These are phyloP conservation scores for Mycena citricolor DNA, from an alignment of 1,284 basidiomycete species.

Conservation along the genomic window DNA sequence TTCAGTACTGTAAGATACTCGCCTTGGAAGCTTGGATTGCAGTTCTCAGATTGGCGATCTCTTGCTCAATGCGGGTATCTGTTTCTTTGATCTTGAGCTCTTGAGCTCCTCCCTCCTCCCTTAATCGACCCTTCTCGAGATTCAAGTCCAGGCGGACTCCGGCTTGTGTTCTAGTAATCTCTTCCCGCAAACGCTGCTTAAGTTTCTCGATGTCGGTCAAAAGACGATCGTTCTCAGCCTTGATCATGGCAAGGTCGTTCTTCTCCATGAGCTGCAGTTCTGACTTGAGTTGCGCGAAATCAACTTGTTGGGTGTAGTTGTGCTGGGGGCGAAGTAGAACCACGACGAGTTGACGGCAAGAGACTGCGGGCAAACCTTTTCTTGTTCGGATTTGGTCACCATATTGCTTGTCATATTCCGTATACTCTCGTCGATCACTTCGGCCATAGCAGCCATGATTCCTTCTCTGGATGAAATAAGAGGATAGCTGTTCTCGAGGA, in stretches of 20 bases:
- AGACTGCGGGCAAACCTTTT: slow-evolving; percentile 62
- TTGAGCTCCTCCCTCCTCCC: slow-evolving; percentile 91
- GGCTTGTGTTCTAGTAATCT: slow-evolving; percentile 89
- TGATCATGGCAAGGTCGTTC: slow-evolving; percentile 95
- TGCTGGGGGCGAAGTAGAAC: slow-evolving; percentile 50
- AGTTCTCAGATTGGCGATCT: slow-evolving; percentile 89
- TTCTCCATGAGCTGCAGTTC: slow-evolving; percentile 96
- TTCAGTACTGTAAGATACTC: slow-evolving; percentile 2
- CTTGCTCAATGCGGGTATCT: slow-evolving; percentile 95
- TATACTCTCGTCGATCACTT: slow-evolving; percentile 94
- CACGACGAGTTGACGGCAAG: neutral
- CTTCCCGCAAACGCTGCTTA: slow-evolving; percentile 91
- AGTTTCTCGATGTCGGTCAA: slow-evolving; percentile 93
- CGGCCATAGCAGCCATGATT: slow-evolving; percentile 92
- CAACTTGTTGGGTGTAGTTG: slow-evolving; percentile 95
- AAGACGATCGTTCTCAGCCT: slow-evolving; percentile 92
- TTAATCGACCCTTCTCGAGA: slow-evolving; percentile 93
- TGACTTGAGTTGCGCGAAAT: slow-evolving; percentile 96
- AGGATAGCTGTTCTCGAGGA: neutral
- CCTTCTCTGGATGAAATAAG: too few species aligned
- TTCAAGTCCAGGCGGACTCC: slow-evolving; percentile 96
- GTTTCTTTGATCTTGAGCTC: slow-evolving; percentile 99
- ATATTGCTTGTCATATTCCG: slow-evolving; percentile 92
- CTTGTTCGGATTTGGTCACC: slow-evolving; percentile 92
- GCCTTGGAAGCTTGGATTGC: slow-evolving; percentile 92